phyloP scores from a whole-genome alignment of 169 alveolate genomes.

The Nephromyces sp. region DNA sequence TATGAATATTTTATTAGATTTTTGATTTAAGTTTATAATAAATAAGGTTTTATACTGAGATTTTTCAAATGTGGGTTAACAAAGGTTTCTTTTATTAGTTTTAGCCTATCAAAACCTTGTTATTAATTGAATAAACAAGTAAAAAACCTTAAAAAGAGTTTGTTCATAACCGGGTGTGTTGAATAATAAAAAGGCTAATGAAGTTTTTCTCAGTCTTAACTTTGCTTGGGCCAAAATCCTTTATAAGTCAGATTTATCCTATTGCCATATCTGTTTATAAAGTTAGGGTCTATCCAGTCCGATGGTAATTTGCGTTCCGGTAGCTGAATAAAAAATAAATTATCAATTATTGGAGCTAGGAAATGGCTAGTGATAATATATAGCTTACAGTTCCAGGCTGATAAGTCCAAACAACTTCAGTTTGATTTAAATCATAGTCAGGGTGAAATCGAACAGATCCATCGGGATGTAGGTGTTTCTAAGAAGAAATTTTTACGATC shows the following conservation, averaged over 20 bases:
- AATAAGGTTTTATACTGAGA: too few relatives aligned
- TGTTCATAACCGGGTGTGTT: too few relatives aligned
- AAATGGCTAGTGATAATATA: background rate
- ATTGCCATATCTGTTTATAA: slow-evolving; percentile 56
- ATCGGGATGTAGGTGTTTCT: slow-evolving; percentile 56
- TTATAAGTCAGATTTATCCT: slow-evolving; percentile 57
- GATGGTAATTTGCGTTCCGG: slow-evolving; percentile 69
- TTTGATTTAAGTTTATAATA: too few relatives aligned
- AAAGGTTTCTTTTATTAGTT: too few relatives aligned
- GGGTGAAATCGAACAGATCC: slow-evolving; percentile 62
- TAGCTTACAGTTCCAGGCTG: slow-evolving; percentile 53
- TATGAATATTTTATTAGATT: too few relatives aligned
- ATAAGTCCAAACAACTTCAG: slow-evolving; percentile 69
- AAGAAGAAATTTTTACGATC: background rate
- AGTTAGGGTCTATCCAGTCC: slow-evolving; percentile 66
- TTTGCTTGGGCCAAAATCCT: slow-evolving; percentile 61
- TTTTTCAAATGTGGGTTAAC: too few relatives aligned
- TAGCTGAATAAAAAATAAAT: slow-evolving; percentile 31
- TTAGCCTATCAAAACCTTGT: too few relatives aligned
- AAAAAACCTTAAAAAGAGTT: too few relatives aligned
- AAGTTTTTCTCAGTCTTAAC: background rate
- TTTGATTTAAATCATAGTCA: slow-evolving; percentile 43
- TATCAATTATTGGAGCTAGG: background rate
- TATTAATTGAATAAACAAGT: too few relatives aligned
- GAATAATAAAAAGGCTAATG: too few relatives aligned